Evolutionary conservation across 805 yeast genomes (phyloP), one percentile per base, ranked within the genome.

Genomic region (Yarrowia divulgata): DNA sequence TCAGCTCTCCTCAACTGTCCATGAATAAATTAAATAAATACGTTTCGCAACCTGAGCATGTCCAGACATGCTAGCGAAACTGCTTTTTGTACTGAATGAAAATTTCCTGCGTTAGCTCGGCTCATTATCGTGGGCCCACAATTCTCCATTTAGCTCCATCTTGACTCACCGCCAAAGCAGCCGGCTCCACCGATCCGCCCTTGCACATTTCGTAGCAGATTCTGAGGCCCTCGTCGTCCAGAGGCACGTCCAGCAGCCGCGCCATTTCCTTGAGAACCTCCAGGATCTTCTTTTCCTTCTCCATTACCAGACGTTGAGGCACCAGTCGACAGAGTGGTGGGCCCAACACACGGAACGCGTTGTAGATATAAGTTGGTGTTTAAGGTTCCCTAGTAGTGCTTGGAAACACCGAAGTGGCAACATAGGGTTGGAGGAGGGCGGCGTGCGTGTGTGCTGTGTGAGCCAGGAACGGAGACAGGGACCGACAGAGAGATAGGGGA

Each of bases 191-290:
- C 18, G 45, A 37, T 4, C 66, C 66, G 18, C 23, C 66, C 19
- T 60, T 60, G 52, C 66, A 60, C 52, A 60, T 43, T 45, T 60
- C 48, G 66, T 60, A 60, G 34, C 66, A 60, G 10, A 60, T 60
- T 16, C 42, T 6, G 40, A 60, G 32, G 5, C 66, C 46, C 52
- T 45, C 42, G 14, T 60, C 52, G 42, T 60, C 66, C 52, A 60
- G 52, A 8, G 42, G 52, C 40, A 60, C 66, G 52, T 60, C 66
- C 52, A 60, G 42, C 45, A 45, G 50, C 42, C 52, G 50, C 32
- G 66, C 66, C 66, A 60, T 43, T 43, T 60, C 52, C 40, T 34
- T 34, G 37, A 60, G 45, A 12, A 57, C 48, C 49, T 40, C 64
- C 64, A 42, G 19, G 6, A 57, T 43, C 64, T 57, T n/a, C 40